Percentiles rank a stretch among this genome's conserved stretches.
Conservation (phyloP, 2,329 filamentous ascomycete species). For the Aureobasidium uvarum region DNA sequence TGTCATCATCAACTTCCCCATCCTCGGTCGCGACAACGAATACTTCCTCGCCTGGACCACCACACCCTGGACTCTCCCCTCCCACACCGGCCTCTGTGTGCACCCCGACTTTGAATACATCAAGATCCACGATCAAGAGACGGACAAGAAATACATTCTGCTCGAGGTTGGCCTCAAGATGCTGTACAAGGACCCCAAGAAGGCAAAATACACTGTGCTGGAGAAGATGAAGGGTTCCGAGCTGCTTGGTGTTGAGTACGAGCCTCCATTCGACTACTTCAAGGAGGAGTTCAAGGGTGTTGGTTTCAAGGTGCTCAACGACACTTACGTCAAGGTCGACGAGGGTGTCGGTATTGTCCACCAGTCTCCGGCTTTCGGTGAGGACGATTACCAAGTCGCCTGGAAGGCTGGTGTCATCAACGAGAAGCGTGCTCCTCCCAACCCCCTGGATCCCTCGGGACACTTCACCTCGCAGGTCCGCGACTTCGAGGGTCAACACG, state of each 20-base stretch:
- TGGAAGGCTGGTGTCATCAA: constrained; percentile 73
- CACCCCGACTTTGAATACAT: constrained; percentile 84
- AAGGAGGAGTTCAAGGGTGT: constrained; percentile 82
- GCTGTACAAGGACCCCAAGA: constrained; percentile 92
- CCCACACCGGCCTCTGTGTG: constrained; percentile 72
- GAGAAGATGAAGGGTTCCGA: constrained; percentile 77
- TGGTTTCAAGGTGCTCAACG: constrained; percentile 79
- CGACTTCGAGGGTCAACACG: constrained; percentile 82
- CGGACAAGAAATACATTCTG: constrained; percentile 79
- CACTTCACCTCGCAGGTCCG: constrained; percentile 72
- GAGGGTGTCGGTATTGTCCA: constrained; percentile 94
- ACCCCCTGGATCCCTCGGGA: constrained; percentile 83
- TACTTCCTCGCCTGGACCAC: constrained; percentile 84
- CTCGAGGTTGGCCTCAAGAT: constrained; percentile 77
- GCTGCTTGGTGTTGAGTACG: constrained; percentile 85
- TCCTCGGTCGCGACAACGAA: constrained; percentile 69
- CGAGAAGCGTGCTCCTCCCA: constrained; percentile 75
- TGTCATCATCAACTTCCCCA: constrained; percentile 81
- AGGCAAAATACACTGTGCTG: constrained; percentile 83
- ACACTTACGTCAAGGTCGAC: constrained; percentile 81
- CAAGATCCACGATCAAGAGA: constrained; percentile 79
- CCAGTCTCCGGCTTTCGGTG: constrained; percentile 88
- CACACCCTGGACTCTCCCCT: constrained; percentile 82
- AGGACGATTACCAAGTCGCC: constrained; percentile 90
- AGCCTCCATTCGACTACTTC: constrained; percentile 87